A percentile compares a stretch with the other conserved stretches of the same genome.
These are phyloP conservation scores for Cetraspora pellucida DNA, from an alignment of 192 early-diverging fungal species.

Conservation along the genomic window DNA sequence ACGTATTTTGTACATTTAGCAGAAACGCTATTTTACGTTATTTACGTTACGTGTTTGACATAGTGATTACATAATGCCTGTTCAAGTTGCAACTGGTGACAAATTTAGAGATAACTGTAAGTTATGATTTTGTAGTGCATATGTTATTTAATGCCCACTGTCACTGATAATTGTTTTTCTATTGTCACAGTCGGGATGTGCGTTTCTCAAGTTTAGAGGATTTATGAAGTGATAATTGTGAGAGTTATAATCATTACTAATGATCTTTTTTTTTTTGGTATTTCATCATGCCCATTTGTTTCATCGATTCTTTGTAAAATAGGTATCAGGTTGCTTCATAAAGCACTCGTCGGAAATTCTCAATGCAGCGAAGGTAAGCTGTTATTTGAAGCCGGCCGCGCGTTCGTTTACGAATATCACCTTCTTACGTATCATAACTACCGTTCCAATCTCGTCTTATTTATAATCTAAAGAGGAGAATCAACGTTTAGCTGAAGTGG, in stretches of 20 bases:
- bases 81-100: constrained; percentile 12
- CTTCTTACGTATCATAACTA: neutral
- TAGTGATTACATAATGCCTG: neutral
- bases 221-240: neutral
- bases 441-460: neutral
- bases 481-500: neutral
- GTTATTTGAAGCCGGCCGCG: neutral
- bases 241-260: neutral
- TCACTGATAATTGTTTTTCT: neutral
- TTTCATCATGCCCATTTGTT: no score
- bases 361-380: neutral
- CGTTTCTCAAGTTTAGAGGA: neutral
- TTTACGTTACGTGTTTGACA: neutral
- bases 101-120: constrained; percentile 14
- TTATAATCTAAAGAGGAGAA: neutral
- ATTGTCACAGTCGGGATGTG: neutral
- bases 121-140: neutral
- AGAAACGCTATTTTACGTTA: neutral
- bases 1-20: neutral
- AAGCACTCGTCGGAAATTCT: neutral
- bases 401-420: neutral
- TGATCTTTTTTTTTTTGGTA: no score
- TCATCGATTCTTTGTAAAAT: neutral
- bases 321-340: neutral
- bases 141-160: neutral